These are phyloP conservation scores for Athelia sp. DNA, from an alignment of 1,284 basidiomycete genomes.

Conservation along the genomic window DNA sequence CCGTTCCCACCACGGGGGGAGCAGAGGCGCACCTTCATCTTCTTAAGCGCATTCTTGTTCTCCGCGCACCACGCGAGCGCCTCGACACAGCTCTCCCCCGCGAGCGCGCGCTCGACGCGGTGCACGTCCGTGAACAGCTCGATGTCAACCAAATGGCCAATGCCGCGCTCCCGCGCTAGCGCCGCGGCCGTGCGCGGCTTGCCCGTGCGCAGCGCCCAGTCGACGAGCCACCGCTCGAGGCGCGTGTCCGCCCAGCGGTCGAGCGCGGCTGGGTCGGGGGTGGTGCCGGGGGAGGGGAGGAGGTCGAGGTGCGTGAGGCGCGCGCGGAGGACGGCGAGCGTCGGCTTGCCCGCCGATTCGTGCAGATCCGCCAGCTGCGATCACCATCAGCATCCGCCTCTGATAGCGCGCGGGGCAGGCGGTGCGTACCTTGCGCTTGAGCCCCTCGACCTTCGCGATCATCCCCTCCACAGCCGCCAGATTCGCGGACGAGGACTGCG, in stretches of 20 bases:
- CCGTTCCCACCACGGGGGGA: too few relatives aligned
- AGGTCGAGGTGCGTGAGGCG: constrained; percentile 62
- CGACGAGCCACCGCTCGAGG: constrained; percentile 87
- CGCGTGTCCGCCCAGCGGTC: constrained; percentile 74
- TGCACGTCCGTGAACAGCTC: constrained; percentile 88
- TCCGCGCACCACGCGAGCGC: constrained; percentile 96
- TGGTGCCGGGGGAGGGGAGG: not conserved
- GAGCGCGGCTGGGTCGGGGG: constrained; percentile 37
- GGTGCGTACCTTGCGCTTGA: constrained; percentile 80
- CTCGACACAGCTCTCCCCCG: constrained; percentile 74
- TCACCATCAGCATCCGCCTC: too few relatives aligned
- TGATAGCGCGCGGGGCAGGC: too few relatives aligned
- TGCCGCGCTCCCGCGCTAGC: constrained; percentile 65
- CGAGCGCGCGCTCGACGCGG: constrained; percentile 79
- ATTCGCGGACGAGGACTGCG: constrained; percentile 47
- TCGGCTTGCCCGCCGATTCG: constrained; percentile 57
- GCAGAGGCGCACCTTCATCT: too few relatives aligned
- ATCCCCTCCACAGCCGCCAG: constrained; percentile 66
- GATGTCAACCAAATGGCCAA: constrained; percentile 85
- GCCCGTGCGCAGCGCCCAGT: constrained; percentile 82
- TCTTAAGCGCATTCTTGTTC: constrained; percentile 88
- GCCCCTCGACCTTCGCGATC: constrained; percentile 66
- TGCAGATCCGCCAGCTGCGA: constrained; percentile 71
- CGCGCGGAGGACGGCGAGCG: constrained; percentile 67
- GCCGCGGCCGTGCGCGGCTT: constrained; percentile 64